These are phyloP conservation scores for Chaetothyriales sp. DNA, from an alignment of 2,329 filamentous ascomycete species.

Conservation along the genomic window DNA sequence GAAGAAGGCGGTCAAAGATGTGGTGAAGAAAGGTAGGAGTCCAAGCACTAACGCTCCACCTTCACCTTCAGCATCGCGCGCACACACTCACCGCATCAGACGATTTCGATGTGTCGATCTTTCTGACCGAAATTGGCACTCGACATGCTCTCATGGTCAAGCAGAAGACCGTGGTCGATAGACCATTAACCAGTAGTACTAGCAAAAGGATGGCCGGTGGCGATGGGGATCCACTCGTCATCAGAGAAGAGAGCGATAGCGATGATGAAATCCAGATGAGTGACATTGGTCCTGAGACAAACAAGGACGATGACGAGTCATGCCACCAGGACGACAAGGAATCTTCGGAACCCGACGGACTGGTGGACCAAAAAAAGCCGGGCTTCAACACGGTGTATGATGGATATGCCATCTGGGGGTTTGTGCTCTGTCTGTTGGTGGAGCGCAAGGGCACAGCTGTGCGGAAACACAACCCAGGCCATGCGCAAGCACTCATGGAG, in stretches of 20 bases:
- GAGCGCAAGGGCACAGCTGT: slow-evolving; percentile 47
- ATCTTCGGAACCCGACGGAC: neutral
- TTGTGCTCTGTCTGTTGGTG: slow-evolving; percentile 80
- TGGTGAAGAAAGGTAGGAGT: slow-evolving; percentile 57
- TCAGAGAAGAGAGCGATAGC: slow-evolving; percentile 48
- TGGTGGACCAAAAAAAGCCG: slow-evolving; percentile 71
- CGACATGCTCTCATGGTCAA: slow-evolving; percentile 77
- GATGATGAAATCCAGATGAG: slow-evolving; percentile 29
- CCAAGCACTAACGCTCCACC: slow-evolving; percentile 1
- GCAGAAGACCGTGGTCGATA: slow-evolving; percentile 59
- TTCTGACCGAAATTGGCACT: slow-evolving; percentile 71
- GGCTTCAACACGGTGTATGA: slow-evolving; percentile 78
- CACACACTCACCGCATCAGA: slow-evolving; percentile 38
- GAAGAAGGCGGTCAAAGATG: slow-evolving; percentile 74
- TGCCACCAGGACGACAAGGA: neutral
- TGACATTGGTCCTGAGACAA: slow-evolving; percentile 11
- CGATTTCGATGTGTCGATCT: slow-evolving; percentile 90
- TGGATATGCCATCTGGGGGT: slow-evolving; percentile 88
- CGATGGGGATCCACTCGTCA: slow-evolving; percentile 28
- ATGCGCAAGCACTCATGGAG: slow-evolving; percentile 60
- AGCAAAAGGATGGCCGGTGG: slow-evolving; percentile 44
- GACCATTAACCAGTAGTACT: slow-evolving; percentile 34
- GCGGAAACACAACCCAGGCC: slow-evolving; percentile 24
- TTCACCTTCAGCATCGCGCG: too few relatives aligned
- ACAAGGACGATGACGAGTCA: slow-evolving; percentile 13